Evolutionary conservation across 169 alveolate genomes (phyloP).

Genomic region (Cryptosporidium felis): DNA sequence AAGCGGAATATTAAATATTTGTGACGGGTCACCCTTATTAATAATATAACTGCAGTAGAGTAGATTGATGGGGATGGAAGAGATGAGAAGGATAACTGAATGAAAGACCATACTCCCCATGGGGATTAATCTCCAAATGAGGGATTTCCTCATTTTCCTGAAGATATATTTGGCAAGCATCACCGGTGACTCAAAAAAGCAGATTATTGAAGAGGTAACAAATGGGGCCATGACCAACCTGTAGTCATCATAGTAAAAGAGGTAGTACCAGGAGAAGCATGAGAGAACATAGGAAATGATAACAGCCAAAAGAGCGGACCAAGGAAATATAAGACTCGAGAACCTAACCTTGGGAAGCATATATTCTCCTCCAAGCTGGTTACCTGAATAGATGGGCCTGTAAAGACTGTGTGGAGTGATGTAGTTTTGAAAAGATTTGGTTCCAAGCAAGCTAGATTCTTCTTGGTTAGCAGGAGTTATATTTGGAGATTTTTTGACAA

Average conservation of each 20-base stretch:
- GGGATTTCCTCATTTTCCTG: constrained; percentile 50
- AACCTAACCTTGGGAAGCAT: constrained; percentile 56
- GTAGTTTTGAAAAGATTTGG: not conserved
- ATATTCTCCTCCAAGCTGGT: constrained; percentile 43
- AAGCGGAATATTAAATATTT: constrained; percentile 30
- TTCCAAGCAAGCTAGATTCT: constrained; percentile 39
- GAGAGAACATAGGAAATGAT: constrained; percentile 38
- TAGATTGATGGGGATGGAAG: constrained; percentile 47
- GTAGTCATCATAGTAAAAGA: constrained; percentile 35
- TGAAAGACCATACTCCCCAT: constrained; percentile 67
- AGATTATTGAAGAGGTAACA: constrained; percentile 41
- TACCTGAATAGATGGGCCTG: constrained; percentile 55
- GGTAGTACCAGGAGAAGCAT: constrained; percentile 47
- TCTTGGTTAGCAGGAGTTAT: constrained; percentile 36
- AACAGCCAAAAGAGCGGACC: constrained; percentile 56
- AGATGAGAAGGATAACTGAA: constrained; percentile 2
- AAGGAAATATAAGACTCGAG: constrained; percentile 56
- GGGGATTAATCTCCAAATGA: constrained; percentile 47
- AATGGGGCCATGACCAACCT: constrained; percentile 40
- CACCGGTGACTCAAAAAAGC: constrained; percentile 62
- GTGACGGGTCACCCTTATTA: constrained; percentile 36
- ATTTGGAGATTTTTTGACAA: constrained; percentile 23
- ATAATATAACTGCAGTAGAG: constrained; percentile 26
- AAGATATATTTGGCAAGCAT: constrained; percentile 68
- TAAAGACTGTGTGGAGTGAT: constrained; percentile 2